Evolutionary conservation across 306 rosid species (phyloP).

Genomic region (barrel medic (Medicago truncatula)): DNA sequence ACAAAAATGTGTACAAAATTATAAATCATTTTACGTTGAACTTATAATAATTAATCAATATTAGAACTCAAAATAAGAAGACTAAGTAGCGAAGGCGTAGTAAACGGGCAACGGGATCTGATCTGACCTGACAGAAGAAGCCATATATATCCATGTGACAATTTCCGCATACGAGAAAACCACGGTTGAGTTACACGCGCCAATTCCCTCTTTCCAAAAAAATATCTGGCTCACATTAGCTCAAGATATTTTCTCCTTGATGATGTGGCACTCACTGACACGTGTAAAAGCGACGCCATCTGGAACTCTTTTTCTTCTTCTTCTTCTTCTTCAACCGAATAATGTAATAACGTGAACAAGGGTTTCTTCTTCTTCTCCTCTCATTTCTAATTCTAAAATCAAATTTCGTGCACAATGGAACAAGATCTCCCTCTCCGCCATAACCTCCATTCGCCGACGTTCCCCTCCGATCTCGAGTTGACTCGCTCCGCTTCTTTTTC

Average conservation of each 20-base stretch:
- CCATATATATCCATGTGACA: too few relatives aligned
- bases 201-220: constrained; percentile 40
- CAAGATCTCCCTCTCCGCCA: constrained; percentile 42
- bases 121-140: too few relatives aligned
- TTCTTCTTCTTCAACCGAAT: constrained; percentile 29
- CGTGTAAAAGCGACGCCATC: constrained; percentile 92
- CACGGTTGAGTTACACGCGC: constrained; percentile 39
- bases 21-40: too few relatives aligned
- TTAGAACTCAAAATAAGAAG: too few relatives aligned
- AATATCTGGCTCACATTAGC: constrained; percentile 74
- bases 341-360: constrained; percentile 10
- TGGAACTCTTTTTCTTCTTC: constrained; percentile 57
- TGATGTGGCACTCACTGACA: constrained; percentile 71
- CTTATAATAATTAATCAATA: too few relatives aligned
- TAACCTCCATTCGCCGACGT: constrained; percentile 38
- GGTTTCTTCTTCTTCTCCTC: constrained; percentile 40
- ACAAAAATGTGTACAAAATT: too few relatives aligned
- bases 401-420: constrained; percentile 47
- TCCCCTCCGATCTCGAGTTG: constrained; percentile 57
- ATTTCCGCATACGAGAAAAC: too few relatives aligned
- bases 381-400: constrained; percentile 38
- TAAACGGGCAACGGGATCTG: too few relatives aligned
- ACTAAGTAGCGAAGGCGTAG: too few relatives aligned
- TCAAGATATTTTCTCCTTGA: constrained; percentile 65
- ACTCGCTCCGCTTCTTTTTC: constrained; percentile 47